phyloP scores from a whole-genome alignment of 257 asterid genomes.

The Solanum sitiens region DNA sequence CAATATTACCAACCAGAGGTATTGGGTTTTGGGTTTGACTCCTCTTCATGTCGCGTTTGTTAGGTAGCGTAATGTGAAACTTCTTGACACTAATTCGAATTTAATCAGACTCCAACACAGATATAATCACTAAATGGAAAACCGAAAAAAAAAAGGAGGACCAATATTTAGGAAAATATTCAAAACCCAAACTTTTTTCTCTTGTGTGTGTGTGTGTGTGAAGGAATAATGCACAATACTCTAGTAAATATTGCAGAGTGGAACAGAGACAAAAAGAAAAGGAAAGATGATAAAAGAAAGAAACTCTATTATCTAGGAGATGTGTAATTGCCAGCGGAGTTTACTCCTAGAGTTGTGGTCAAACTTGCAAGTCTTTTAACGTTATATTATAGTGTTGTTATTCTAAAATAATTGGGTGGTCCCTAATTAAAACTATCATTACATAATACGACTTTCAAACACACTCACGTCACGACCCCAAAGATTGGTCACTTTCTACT shows the following conservation, averaged over 20 bases:
- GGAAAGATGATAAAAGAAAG: background rate
- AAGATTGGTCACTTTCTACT: background rate
- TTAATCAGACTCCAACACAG: fast-evolving
- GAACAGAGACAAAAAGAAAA: background rate
- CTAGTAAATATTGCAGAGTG: background rate
- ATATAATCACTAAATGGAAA: background rate
- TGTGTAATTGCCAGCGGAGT: background rate
- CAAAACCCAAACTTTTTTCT: background rate
- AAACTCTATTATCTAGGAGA: background rate
- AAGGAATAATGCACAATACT: background rate
- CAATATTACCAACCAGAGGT: background rate
- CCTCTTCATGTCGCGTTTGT: background rate
- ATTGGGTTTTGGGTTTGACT: background rate
- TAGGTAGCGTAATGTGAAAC: no score
- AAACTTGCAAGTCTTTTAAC: constrained; percentile 8
- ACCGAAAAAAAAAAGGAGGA: background rate
- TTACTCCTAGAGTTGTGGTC: constrained; percentile 4
- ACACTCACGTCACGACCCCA: background rate
- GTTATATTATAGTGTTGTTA: constrained; percentile 17
- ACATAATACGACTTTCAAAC: background rate
- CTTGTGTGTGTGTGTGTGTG: background rate
- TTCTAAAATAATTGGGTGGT: constrained; percentile 34
- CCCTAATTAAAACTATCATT: constrained; percentile 5
- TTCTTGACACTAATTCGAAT: fast-evolving
- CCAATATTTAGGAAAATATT: background rate